phyloP scores from a whole-genome alignment of 2,329 filamentous ascomycete species.

The Didymella pomorum region DNA sequence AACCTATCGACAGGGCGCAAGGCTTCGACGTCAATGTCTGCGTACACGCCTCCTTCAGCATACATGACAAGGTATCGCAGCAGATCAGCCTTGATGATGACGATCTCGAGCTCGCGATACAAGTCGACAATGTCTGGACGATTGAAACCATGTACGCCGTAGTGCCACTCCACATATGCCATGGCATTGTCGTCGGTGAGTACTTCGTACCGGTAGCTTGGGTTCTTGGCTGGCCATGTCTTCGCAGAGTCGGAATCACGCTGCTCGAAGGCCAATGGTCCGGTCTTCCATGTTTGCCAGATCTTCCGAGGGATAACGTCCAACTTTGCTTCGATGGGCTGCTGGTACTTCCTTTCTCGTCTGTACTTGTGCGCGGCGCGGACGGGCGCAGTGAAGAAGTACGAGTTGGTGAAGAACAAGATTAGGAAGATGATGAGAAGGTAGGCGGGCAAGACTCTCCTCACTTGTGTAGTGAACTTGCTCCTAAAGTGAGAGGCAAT shows the following conservation, averaged over 20 bases:
- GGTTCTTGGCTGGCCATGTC: slow-evolving; percentile 73
- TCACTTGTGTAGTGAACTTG: slow-evolving; percentile 45
- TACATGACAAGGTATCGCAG: slow-evolving; percentile 74
- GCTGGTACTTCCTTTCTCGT: slow-evolving; percentile 46
- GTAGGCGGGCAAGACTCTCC: slow-evolving; percentile 47
- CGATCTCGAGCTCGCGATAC: slow-evolving; percentile 53
- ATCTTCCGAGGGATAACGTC: slow-evolving; percentile 69
- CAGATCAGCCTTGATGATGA: slow-evolving; percentile 73
- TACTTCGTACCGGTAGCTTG: slow-evolving; percentile 71
- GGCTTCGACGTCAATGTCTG: slow-evolving; percentile 67
- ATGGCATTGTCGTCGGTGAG: slow-evolving; percentile 73
- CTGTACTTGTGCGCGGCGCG: slow-evolving; percentile 46
- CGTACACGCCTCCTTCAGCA: slow-evolving; percentile 68
- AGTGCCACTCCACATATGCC: slow-evolving; percentile 73
- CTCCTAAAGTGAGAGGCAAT: slow-evolving; percentile 45
- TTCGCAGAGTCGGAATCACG: slow-evolving; percentile 67
- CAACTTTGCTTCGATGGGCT: slow-evolving; percentile 37
- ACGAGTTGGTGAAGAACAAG: slow-evolving; percentile 44
- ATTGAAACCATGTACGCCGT: slow-evolving; percentile 70
- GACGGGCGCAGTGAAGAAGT: slow-evolving; percentile 46
- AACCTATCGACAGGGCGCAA: slow-evolving; percentile 63
- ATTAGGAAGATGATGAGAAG: slow-evolving; percentile 41
- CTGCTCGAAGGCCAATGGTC: slow-evolving; percentile 71
- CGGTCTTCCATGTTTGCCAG: slow-evolving; percentile 80
- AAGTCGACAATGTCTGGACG: slow-evolving; percentile 61